Conservation (phyloP, 345 rosid genomes). For the Xanthoceras sorbifolium region DNA sequence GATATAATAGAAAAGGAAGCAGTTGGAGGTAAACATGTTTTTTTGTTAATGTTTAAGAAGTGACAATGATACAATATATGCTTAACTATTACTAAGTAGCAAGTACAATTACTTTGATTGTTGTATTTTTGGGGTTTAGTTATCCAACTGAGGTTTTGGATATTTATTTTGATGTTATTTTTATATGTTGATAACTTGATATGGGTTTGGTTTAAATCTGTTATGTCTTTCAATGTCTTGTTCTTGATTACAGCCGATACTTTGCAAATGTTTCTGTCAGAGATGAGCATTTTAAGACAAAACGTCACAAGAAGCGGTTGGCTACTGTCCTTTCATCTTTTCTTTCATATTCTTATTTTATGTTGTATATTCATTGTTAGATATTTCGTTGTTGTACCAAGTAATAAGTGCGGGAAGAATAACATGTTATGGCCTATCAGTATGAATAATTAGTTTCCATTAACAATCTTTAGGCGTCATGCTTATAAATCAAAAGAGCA, state of each 20-base stretch:
- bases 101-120: background rate
- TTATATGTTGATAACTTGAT: background rate
- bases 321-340: conserved; percentile 3
- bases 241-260: conserved; percentile 62
- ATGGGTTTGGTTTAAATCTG: background rate
- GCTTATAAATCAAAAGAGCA: background rate
- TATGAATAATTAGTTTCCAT: background rate
- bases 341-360: background rate
- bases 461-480: background rate
- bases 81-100: background rate
- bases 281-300: conserved; percentile 87
- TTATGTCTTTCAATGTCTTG: background rate
- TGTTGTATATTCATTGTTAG: background rate
- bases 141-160: background rate
- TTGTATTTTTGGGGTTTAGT: background rate
- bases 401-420: background rate
- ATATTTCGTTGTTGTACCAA: background rate
- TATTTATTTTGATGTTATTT: background rate
- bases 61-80: background rate
- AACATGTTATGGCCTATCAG: background rate
- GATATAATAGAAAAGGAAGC: background rate
- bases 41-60: background rate
- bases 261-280: conserved; percentile 62
- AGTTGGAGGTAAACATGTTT: background rate
- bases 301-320: conserved; percentile 90